Base-by-base conservation (phyloP, 768 basidiomycete species). In the Phlegmacium glaucopus region DNA sequence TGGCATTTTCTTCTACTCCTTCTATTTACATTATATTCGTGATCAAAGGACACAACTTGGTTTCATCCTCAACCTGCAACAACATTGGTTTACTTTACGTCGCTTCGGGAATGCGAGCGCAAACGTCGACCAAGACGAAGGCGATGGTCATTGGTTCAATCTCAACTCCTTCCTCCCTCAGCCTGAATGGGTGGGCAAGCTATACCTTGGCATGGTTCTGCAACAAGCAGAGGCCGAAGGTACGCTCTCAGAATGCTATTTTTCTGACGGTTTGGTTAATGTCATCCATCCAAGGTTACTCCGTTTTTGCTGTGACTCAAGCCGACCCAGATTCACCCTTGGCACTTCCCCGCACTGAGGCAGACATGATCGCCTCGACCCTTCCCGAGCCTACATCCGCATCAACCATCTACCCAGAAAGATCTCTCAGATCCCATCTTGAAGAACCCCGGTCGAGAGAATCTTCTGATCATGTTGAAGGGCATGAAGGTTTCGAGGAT, bases 41-140 rank as follows among this genome's bases (percentile, higher is more conserved):
- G 10, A 45, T 25, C 13, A 16, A 49, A 94, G 93, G 58, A 73
- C 77, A 6, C 90, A 95, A 62, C 77, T 87, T 27, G 94, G 83
- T 3, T 96, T 94, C 61, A 85, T 96, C 47, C 77, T 96, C 28
- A 91, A 96, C 61, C 77, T 86, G 38, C 72, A 85, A 39, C 83
- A 89, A 44, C 94, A 95, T 58, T 96, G 94, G 94, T 90, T 89
- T 60, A 86, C 91, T 8, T 72, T 92, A 27, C 82, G 90, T 38
- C 80, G 87, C 15, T 94, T 94, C 59, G 90, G 90, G 15, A 61
- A 58, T 44, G 71, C 77, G 12, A 66, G 65, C 13, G 53, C 75
- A n/a, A 61, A 70, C 45, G 52, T 68, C 22, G 65, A 69, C 28
- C 50, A 64, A 25, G 77, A 80, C 59, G 62, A 65, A 12, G 79